Base-by-base conservation (phyloP, 1,284 basidiomycete species). In the Tylopilus sp. region DNA sequence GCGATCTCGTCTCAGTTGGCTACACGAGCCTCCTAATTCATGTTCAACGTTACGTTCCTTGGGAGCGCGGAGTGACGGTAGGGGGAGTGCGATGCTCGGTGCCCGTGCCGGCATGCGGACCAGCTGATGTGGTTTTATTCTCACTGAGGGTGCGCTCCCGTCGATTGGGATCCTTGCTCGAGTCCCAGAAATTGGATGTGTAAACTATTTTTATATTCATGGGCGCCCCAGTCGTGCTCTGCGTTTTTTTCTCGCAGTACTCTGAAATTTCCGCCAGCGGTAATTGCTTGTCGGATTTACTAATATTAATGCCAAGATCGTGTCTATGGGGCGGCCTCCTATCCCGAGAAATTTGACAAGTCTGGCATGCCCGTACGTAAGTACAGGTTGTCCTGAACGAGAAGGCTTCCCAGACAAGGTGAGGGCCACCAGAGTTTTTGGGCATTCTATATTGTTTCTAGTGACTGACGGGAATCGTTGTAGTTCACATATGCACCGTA, bases 31-130 rank as follows among this genome's bases (percentile, higher is more conserved):
- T 75, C 61, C 62, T 78, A 18, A 74, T 74, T 9, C 66, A 76
- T 40, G 76, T 77, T 15, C 76, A 79, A 56, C 74, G 75, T 55
- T 77, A 78, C 63, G 74, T 78, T 54, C 73, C 71, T 8, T 81
- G 75, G 77, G 78, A 79, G 56, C 61, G 74, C 43, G 77, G 78
- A 25, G 73, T 65, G 76, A 78, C 59, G 68, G 56, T 55, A n/a
- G 44, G 55, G 53, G 39, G 39, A 15, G 33, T 51, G 50, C 58
- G 62, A 55, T 52, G 50, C 16, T 51, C 63, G 59, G 59, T 43
- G 41, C 37, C 25, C 43, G n/a, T 46, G 43, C 46, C 33, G 41
- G 41, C 30, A 38, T 19, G 31, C 33, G n/a, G 41, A 13, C 10
- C 21, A 21, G 16, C 50, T 55, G 30, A 53, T n/a, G 15, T 3